Percentiles rank a stretch among this genome's conserved stretches.
These are phyloP conservation scores for Mollisiaceae sp. DNA, from an alignment of 2,329 filamentous ascomycete genomes.

Conservation along the genomic window DNA sequence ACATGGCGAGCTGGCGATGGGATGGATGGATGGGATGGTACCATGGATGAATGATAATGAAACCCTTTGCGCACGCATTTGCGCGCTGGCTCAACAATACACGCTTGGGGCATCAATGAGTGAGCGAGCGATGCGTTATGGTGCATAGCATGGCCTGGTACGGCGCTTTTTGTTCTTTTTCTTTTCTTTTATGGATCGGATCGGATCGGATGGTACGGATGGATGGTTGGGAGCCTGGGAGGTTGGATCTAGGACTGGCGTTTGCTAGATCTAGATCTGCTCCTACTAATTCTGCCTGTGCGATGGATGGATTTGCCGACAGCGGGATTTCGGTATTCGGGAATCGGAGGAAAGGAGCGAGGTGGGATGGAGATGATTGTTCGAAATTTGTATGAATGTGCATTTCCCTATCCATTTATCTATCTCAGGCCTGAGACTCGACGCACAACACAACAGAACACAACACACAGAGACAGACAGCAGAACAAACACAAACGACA, in stretches of 20 bases:
- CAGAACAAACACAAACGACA: neutral
- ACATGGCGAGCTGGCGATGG: neutral
- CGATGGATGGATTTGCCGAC: too few species aligned
- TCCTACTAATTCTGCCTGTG: neutral
- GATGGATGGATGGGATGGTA: neutral
- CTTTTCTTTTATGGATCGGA: too few species aligned
- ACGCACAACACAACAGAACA: too few species aligned
- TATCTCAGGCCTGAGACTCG: too few species aligned
- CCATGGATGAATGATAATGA: conserved; percentile 4
- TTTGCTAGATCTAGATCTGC: neutral
- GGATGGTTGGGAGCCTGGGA: conserved; percentile 5
- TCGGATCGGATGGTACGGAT: neutral
- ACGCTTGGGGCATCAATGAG: neutral
- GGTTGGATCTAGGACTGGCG: neutral
- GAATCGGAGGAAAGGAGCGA: neutral
- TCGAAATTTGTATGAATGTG: neutral
- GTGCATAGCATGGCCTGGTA: neutral
- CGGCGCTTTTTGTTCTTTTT: conserved; percentile 4
- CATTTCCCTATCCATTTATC: neutral
- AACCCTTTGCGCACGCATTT: neutral
- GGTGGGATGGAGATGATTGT: neutral
- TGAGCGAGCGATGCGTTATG: neutral
- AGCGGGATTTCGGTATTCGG: neutral
- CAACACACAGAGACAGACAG: too few species aligned
- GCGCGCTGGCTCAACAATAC: neutral